A percentile compares a stretch with the other conserved stretches of the same genome.
Conservation (phyloP, 208 protist genomes). For the Trypanosoma boissoni region DNA sequence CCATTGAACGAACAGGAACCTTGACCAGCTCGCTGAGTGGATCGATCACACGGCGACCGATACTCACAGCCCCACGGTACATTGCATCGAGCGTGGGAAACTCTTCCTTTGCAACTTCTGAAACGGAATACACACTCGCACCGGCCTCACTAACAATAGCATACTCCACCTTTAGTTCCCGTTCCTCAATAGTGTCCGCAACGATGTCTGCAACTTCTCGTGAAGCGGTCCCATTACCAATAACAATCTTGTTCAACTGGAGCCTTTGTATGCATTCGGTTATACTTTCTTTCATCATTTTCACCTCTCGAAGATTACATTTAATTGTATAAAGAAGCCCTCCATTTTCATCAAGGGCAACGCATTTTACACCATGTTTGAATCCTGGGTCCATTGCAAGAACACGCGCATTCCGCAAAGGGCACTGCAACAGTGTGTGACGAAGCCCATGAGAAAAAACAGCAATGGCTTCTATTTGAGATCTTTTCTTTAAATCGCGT, state of each 20-base stretch:
- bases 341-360: conserved; percentile 70
- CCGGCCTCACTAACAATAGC: conserved; percentile 83
- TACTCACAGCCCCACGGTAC: conserved; percentile 83
- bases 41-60: conserved; percentile 87
- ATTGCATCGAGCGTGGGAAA: conserved; percentile 69
- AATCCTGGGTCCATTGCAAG: conserved; percentile 87
- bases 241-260: conserved; percentile 76
- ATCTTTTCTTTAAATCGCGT: conserved; percentile 68
- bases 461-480: conserved; percentile 62
- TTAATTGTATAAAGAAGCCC: conserved; percentile 61
- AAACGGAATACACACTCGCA: conserved; percentile 83
- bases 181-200: conserved; percentile 44
- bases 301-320: conserved; percentile 60
- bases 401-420: conserved; percentile 52
- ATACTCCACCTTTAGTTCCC: conserved; percentile 59
- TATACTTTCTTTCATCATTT: conserved; percentile 56
- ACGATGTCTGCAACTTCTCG: conserved; percentile 49
- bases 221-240: conserved; percentile 85
- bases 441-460: conserved; percentile 85
- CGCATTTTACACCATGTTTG: conserved; percentile 80
- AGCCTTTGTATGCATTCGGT: conserved; percentile 39
- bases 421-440: conserved; percentile 81
- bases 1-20: conserved; percentile 83
- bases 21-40: conserved; percentile 89
- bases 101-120: conserved; percentile 67